Base-by-base conservation (phyloP, 805 yeast genomes). In the Starmerella apicola region DNA sequence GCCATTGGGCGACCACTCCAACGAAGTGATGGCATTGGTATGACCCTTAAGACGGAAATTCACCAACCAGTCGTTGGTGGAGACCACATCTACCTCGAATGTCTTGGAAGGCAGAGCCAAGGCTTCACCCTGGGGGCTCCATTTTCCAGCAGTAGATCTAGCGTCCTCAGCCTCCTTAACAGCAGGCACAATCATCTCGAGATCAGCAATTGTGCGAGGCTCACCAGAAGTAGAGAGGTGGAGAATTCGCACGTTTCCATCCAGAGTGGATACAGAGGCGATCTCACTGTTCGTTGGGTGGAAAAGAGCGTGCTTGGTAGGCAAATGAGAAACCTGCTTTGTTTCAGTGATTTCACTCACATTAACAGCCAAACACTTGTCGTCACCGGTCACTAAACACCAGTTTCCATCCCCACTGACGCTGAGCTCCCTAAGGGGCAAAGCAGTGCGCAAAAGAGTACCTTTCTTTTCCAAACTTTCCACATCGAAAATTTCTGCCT, bases 121-220 rank as follows among this genome's bases (percentile, higher is more conserved):
- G n/a, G 64, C 57, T 38, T 71, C 71, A 15, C 94, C 94, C 38
- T 69, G 65, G 2, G 79, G 72, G 41, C 75, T 72, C 94, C 94
- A 84, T 27, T 70, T 71, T 2, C 75, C 67, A 31, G 68, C 69
- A 0, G 81, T 67, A 20, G 76, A 60, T 1, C 71, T 54, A 51
- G 64, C 65, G 29, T 64, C 67, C 4, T 43, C 48, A n/a, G 46
- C 44, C n/a, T 40, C 42, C 7, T 34, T 12, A 4, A 56, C 38
- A n/a, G 45, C 16, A 2, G 64, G 63, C 12, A 53, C 41, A 1
- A 62, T 39, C 10, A 49, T 47, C 19, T 50, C 56, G 8, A 61
- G 22, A 3, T 50, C 46, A 25, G 50, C 48, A 5, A 56, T 36
- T n/a, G n/a, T n/a, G 9, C 48, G 38, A 28, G 44, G 38, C 21